Conservation (phyloP, 345 rosid species). For the Laguncularia racemosa region DNA sequence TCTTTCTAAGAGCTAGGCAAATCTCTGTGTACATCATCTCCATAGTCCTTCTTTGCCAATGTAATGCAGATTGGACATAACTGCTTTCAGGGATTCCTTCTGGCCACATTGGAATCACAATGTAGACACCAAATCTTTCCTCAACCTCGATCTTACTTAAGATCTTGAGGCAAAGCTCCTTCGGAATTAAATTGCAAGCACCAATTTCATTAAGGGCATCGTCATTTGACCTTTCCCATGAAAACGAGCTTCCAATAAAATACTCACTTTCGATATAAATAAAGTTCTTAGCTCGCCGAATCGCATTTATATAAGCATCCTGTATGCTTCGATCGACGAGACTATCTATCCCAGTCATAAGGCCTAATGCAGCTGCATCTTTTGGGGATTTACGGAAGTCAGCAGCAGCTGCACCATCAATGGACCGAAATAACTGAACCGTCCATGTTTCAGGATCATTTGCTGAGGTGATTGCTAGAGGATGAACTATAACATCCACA, state of each 20-base stretch:
- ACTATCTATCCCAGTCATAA: conserved; percentile 42
- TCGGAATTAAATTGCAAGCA: conserved; percentile 46
- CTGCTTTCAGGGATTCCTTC: conserved; percentile 8
- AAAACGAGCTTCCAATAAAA: conserved; percentile 73
- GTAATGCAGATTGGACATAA: conserved; percentile 1
- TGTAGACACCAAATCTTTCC: conserved; percentile 8
- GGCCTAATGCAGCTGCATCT: conserved; percentile 37
- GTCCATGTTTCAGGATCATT: conserved; percentile 41
- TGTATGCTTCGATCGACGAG: conserved; percentile 76
- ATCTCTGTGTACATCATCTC: conserved; percentile 10
- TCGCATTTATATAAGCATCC: conserved; percentile 73
- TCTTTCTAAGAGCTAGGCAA: conserved; percentile 3
- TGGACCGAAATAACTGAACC: conserved; percentile 67
- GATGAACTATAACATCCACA: conserved; percentile 13
- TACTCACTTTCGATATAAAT: conserved; percentile 86
- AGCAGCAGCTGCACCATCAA: conserved; percentile 41
- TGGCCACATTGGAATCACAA: conserved; percentile 14
- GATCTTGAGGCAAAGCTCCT: conserved; percentile 8
- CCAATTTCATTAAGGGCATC: conserved; percentile 35
- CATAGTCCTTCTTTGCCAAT: conserved; percentile 11
- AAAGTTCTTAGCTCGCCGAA: conserved; percentile 64
- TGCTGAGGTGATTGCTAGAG: conserved; percentile 10
- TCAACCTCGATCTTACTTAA: conserved; percentile 5
- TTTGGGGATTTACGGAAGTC: conserved; percentile 32
- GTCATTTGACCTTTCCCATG: conserved; percentile 41